Percentiles rank a stretch among this genome's conserved stretches.
Evolutionary conservation across 768 basidiomycete species (phyloP).

Genomic region (Fistulinella prunicolor): DNA sequence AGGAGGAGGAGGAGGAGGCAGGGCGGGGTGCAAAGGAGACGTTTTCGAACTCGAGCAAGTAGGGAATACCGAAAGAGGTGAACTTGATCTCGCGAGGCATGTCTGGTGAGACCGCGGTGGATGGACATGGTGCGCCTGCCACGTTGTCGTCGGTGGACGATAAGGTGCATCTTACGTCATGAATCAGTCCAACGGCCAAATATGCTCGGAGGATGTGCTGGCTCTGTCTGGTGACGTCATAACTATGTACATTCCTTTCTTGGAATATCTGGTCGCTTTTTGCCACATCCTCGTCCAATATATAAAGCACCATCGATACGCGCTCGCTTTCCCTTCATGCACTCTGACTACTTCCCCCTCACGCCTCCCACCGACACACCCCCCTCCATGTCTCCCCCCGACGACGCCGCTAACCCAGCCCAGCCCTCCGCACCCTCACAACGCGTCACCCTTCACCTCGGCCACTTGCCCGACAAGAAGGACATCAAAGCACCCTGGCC

Average conservation of each 20-base stretch:
- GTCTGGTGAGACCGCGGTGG: no score
- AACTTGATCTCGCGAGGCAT: slow-evolving; percentile 29
- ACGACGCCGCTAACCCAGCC: not conserved
- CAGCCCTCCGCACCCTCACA: slow-evolving; percentile 40
- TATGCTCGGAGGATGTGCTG: not conserved
- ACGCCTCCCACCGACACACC: slow-evolving; percentile 15
- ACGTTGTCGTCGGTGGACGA: no score
- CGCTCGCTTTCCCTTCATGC: slow-evolving; percentile 5
- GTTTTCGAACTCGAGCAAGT: slow-evolving; percentile 29
- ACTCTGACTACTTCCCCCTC: slow-evolving; percentile 25
- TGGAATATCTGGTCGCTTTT: slow-evolving; percentile 13
- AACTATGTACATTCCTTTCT: slow-evolving; percentile 27
- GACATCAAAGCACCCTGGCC: slow-evolving; percentile 72
- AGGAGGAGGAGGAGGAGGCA: slow-evolving; percentile 24
- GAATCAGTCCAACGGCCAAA: not conserved
- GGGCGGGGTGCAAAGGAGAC: slow-evolving; percentile 20
- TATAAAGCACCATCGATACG: slow-evolving; percentile 16
- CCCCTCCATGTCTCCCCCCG: not conserved
- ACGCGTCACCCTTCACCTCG: slow-evolving; percentile 68
- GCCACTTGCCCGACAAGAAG: slow-evolving; percentile 71
- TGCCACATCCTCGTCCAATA: no score
- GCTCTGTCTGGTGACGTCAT: slow-evolving; percentile 24
- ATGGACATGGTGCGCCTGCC: slow-evolving; percentile 7
- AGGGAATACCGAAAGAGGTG: slow-evolving; percentile 29
- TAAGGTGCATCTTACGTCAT: no score